Base-by-base conservation (phyloP, 164 flowering plant genomes). In the Chimonanthus salicifolius region DNA sequence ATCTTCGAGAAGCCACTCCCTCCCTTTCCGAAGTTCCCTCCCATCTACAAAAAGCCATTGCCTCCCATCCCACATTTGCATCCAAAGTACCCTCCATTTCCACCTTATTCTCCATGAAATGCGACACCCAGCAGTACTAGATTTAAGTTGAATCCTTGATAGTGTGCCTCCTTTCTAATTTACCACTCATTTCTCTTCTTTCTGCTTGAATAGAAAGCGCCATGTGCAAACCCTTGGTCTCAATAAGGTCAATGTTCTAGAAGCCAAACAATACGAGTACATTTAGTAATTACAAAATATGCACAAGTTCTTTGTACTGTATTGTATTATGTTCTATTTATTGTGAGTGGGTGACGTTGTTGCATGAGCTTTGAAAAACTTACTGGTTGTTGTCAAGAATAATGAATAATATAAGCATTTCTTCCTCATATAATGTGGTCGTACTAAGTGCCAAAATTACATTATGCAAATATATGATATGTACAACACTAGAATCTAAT, bases 31-130 rank as follows among this genome's bases (percentile, higher is more conserved):
- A 64, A 64, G 67, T 0, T 44, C 8, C 66, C 68, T 65, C 68
- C 68, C 68, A 11, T 65, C 48, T 44, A 64, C 15, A 62, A 62
- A 62, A 62, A 62, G 65, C 44, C 65, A 4, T 62, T 6, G 7
- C 65, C 65, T 64, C 67, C 67, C 16, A 65, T 65, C 68, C 68
- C 68, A 43, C 7, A 65, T 7, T 10, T 45, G 16, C 66, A 47
- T 65, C 68, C 68, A 15, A 11, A 33, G n/a, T 66, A 66, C 68
- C 49, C 68, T 63, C 66, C 66, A 6, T 33, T 20, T 63, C 16
- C 44, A 63, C 66, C 66, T 21, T 44, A 33, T 8, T 63, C 44
- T 7, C 44, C 7, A 63, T 4, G 13, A 20, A 63, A 63, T 4
- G 66, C 2, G 13, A 13, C 44, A 21, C 44, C 66, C 66, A 63